Evolutionary conservation across 768 basidiomycete genomes (phyloP), one percentile per base, ranked within the genome.

Genomic region (Pleurotus ostreatus): DNA sequence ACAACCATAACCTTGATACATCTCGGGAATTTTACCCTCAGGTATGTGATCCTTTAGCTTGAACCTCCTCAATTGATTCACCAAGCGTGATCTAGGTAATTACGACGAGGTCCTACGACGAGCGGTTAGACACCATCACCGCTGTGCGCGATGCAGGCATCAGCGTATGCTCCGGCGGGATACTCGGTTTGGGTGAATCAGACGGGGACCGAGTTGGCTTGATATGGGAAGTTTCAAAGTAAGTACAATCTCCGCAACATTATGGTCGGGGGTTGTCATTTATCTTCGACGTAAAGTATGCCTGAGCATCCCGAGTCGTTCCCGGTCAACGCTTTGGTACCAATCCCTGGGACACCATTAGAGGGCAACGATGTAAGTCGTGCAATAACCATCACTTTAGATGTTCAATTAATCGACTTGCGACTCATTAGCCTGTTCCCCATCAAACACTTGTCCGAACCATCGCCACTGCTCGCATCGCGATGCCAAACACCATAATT

Each of bases 1-100:
- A 98, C 73, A 99, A 99, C 69, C 96, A 99, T 70, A 99, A 99
- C 71, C 83, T 99, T 55, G 96, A 99, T 71, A 99, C 96, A 0
- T 98, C 95, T 30, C 82, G 96, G 59, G 96, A 98, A 72, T 94
- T 88, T 72, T 98, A 98, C 69, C 96, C 96, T 16, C 77, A 89
- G 75, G 94, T 91, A 62, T 45, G 76, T 59, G 34, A 48, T 37
- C 30, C 25, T 47, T 22, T 26, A 34, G 47, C 48, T 34, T 20
- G 51, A 18, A 51, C 26, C 46, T 25, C 5, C 15, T 16, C 12
- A 18, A 26, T 41, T 25, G 54, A 55, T 49, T 34, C 11, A 46
- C 60, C 40, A 57, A 23, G 30, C 30, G 38, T 54, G 34, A 44
- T 62, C 44, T 63, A 95, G 92, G 95, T 98, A 44, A 97, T 98